Percentiles rank a stretch among this genome's conserved stretches.
These are phyloP conservation scores for Aspergillus quadrilineatus DNA, from an alignment of 2,329 filamentous ascomycete species.

Conservation along the genomic window DNA sequence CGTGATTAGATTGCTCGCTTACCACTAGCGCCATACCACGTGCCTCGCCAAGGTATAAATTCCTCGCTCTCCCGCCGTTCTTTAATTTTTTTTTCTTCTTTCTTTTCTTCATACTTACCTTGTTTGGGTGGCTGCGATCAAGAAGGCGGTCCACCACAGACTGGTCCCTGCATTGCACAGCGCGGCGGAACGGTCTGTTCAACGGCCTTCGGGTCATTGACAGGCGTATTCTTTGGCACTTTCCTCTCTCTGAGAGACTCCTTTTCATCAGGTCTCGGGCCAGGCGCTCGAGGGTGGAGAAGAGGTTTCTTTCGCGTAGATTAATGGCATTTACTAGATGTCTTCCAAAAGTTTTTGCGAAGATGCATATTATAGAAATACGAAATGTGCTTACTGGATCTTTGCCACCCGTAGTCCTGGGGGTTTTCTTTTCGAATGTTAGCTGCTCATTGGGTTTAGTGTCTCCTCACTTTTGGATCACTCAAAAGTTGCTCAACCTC, in stretches of 20 bases:
- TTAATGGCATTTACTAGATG: too few species aligned
- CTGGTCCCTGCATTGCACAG: constrained; percentile 59
- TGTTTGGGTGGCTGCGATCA: constrained; percentile 51
- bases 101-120: constrained; percentile 55
- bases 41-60: constrained; percentile 18
- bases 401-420: too few species aligned
- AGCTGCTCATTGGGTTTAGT: too few species aligned
- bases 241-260: constrained; percentile 26
- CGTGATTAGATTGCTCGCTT: constrained; percentile 17
- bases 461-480: too few species aligned
- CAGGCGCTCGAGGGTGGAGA: constrained; percentile 35
- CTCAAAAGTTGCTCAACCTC: too few species aligned
- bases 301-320: constrained; percentile 22
- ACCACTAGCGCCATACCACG: constrained; percentile 15
- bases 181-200: constrained; percentile 49
- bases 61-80: constrained; percentile 7
- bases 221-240: constrained; percentile 43
- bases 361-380: too few species aligned
- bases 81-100: constrained; percentile 36
- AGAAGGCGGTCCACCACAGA: constrained; percentile 46
- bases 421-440: too few species aligned
- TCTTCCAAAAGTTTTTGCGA: too few species aligned
- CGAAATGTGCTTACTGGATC: too few species aligned
- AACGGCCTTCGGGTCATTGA: constrained; percentile 38
- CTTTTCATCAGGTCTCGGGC: constrained; percentile 38